Evolutionary conservation across 257 asterid genomes (phyloP), one percentile per base, ranked within the genome.

Genomic region (Solanum rostratum): DNA sequence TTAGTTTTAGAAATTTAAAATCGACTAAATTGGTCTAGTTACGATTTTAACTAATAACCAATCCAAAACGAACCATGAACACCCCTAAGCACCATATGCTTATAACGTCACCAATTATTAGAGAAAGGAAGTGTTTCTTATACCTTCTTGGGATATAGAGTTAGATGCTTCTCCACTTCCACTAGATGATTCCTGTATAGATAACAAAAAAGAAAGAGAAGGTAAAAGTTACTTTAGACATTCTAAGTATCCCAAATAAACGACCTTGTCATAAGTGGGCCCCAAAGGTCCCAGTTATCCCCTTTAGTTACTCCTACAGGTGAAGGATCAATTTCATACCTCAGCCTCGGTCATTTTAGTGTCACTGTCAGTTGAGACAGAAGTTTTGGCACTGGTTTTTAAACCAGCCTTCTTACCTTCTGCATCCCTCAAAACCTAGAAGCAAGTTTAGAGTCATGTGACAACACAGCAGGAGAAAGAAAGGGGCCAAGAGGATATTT

Each of bases 341-440:
- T 89, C 95, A 37, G 93, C 94, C 70, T 93, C 97, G 60, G 92
- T 84, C 99, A 97, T 95, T 90, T 93, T 94, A 86, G 91, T 90
- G 88, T 95, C 99, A 53, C 60, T 88, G 84, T 88, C 94, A 1
- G 83, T 88, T 55, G 95, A 89, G 84, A 81, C 87, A 24, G 95
- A 91, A 86, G 91, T 90, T 84, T 87, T 92, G 84, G 87, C 93
- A 14, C 87, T 92, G 70, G 94, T 52, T 91, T 97, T 93, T 84
- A 97, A 84, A 78, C 99, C 99, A 84, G 87, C 73, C 87, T 95
- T 97, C 90, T 89, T 97, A 87, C 97, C 97, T 88, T 97, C 99
- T 86, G 92, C 99, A 10, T 97, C 99, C 88, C 99, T 91, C 79
- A 95, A 90, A 90, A 92, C 87, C 99, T 97, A 73, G 60, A 49